Evolutionary conservation across 176 grass and related monocot species (phyloP).

Genomic region (Cymbopogon citratus): DNA sequence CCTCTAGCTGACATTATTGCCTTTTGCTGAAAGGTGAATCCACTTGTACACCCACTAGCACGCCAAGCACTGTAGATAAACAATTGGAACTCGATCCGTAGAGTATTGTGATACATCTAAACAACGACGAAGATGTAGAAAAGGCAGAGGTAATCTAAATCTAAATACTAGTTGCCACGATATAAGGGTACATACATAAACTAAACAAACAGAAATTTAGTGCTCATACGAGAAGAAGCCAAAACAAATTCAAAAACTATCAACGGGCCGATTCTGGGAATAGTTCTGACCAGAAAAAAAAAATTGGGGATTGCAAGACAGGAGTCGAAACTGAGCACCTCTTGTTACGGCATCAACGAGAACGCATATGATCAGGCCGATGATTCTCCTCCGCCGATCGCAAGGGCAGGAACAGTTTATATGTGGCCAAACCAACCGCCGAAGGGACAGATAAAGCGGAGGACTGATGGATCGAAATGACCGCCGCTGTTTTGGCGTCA

Average conservation of each 20-base stretch:
- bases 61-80: conserved; percentile 10
- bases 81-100: neutral
- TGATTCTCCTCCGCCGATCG: neutral
- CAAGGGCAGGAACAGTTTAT: neutral
- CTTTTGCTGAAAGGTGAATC: conserved; percentile 45
- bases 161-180: neutral
- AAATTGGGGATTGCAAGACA: neutral
- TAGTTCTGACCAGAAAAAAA: neutral
- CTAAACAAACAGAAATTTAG: neutral
- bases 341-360: neutral
- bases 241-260: neutral
- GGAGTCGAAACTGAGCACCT: neutral
- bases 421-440: neutral
- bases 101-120: neutral
- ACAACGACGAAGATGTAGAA: neutral
- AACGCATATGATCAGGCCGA: neutral
- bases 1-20: conserved; percentile 28
- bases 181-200: neutral
- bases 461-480: neutral
- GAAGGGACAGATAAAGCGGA: neutral
- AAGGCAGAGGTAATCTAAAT: neutral
- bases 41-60: conserved; percentile 22
- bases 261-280: neutral
- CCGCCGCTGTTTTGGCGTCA: neutral
- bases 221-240: neutral